Evolutionary conservation across 2,329 filamentous ascomycete genomes (phyloP), one percentile per base, ranked within the genome.

Genomic region (Beauveria pseudobassiana): DNA sequence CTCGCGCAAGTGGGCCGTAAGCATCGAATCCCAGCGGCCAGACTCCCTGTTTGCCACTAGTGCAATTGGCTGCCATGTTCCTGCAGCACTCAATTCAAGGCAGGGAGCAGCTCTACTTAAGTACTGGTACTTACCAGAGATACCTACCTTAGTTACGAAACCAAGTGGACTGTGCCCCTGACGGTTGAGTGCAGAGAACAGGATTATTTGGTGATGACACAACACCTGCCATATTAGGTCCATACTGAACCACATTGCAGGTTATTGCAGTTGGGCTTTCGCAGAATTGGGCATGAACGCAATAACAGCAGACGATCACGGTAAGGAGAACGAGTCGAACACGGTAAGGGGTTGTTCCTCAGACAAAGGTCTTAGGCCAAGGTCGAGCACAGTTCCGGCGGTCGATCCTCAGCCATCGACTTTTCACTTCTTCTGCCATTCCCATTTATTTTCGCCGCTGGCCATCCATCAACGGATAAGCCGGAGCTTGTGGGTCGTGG

Each of bases 51-150:
- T 34, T 34, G 54, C 54, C 40, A 48, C 42, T 30, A 24, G 24
- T 48, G 18, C 43, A 34, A 24, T 22, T 46, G 22, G 42, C 43
- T 57, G 38, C 28, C 54, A 48, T 28, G 26, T 28, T 34, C 53
- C 57, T 59, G 57, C 57, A 45, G 22, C n/a, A 59, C 16, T 52
- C 57, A 52, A 52, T 52, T 26, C 57, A 59, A 52, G 46, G 57
- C 34, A 59, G 48, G 57, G 48, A 59, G 49, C 16, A 14, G 16
- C 24, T 18, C 34, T 2, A 38, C 3, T 24, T 24, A 24, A 24
- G 22, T 24, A 24, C 22, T 24, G 22, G 22, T 24, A 24, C 22
- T 24, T 24, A 24, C 14, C 34, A 38, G 34, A 38, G 30, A 4
- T 10, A 34, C 30, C 30, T 34, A 12, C 22, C 22, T 34, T 14